Evolutionary conservation across 2,329 filamentous ascomycete genomes (phyloP).

Genomic region (Thelonectria blattea): DNA sequence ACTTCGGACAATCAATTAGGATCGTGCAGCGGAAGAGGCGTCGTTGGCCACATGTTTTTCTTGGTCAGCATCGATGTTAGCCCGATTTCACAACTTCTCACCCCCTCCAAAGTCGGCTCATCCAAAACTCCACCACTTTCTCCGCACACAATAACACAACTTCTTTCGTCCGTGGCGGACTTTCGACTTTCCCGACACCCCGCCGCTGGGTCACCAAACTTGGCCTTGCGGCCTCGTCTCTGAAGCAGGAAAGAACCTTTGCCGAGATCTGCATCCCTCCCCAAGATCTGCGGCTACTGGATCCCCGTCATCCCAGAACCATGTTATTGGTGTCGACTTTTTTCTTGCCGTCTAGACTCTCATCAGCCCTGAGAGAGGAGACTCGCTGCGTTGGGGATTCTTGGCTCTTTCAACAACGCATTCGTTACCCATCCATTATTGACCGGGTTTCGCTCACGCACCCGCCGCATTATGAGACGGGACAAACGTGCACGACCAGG

Average conservation of each 20-base stretch:
- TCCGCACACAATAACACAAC: conserved; percentile 5
- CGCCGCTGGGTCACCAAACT: background rate
- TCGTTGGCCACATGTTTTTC: background rate
- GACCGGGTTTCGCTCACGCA: conserved; percentile 1
- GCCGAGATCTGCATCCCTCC: conserved; percentile 18
- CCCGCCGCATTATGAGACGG: background rate
- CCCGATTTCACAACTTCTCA: background rate
- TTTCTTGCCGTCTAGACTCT: background rate
- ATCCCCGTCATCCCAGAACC: conserved; percentile 15
- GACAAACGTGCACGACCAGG: background rate
- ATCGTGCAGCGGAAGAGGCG: conserved; percentile 14
- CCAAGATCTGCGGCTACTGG: conserved; percentile 16
- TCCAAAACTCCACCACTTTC: conserved; percentile 5
- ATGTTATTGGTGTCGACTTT: conserved; percentile 8
- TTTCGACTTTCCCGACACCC: conserved; percentile 9
- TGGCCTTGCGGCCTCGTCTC: background rate
- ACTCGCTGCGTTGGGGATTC: background rate
- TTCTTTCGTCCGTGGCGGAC: conserved; percentile 15
- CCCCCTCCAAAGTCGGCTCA: conserved; percentile 1
- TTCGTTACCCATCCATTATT: background rate
- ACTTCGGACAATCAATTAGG: conserved; percentile 8
- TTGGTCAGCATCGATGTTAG: conserved; percentile 4
- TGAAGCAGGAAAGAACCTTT: conserved; percentile 1
- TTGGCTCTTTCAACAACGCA: conserved; percentile 5
- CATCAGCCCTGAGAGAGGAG: conserved; percentile 12